Conservation (phyloP, 345 rosid genomes). For the Eucalyptus caleyi region DNA sequence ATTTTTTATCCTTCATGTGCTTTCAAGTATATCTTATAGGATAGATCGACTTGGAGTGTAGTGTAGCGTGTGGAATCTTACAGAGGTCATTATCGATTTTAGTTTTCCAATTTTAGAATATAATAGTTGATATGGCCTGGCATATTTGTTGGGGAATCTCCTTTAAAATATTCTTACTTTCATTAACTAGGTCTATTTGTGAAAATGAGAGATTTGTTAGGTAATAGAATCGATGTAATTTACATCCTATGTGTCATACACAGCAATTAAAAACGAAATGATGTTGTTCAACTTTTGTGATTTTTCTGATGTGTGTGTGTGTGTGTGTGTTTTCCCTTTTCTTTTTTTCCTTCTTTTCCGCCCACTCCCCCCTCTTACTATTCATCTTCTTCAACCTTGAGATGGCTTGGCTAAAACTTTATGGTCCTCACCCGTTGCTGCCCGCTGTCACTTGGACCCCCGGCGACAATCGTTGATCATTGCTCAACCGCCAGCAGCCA, state of each 20-base stretch:
- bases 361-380: background rate
- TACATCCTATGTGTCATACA: background rate
- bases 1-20: background rate
- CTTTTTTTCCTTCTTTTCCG: background rate
- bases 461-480: background rate
- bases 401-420: background rate
- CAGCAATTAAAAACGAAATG: too few species aligned
- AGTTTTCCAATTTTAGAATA: background rate
- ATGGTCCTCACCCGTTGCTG: background rate
- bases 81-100: background rate
- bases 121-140: background rate
- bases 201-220: background rate
- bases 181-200: background rate
- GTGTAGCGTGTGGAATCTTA: background rate
- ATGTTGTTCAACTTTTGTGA: background rate
- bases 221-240: background rate
- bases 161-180: background rate
- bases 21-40: background rate
- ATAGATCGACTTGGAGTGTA: background rate
- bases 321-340: fast-evolving
- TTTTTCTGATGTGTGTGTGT: too few species aligned
- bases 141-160: background rate
- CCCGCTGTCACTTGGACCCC: background rate
- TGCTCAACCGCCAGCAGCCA: background rate
- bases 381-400: background rate